Base-by-base conservation (phyloP, 768 basidiomycete genomes). In the Obba rivulosa region DNA sequence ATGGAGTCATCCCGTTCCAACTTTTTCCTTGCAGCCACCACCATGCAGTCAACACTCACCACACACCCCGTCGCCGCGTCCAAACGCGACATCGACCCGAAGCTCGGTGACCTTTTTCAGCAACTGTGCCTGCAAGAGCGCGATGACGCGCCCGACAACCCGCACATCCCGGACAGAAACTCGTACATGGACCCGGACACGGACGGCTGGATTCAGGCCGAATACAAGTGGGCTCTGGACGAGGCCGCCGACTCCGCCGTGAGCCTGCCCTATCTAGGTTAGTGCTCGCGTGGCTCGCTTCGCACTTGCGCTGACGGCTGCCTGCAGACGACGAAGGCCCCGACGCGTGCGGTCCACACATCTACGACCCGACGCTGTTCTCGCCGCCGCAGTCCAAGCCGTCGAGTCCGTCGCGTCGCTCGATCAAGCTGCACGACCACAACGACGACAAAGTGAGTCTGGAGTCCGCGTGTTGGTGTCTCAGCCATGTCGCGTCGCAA, bases 281-380 rank as follows among this genome's bases (percentile, higher is more conserved):
- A n/a, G 17, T 39, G 38, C 8, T 22, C n/a, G 17, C 21, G 38
- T 8, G 21, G 16, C n/a, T 39, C 8, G 21, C 16, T 17, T 39
- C 38, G 7, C 16, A 7, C 16, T 7, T 13, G 28, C 28, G 28
- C 13, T 31, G 28, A 31, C 13, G 5, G 28, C 42, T 48, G 34
- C 40, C 45, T 34, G 48, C 48, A 49, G 52, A 45, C 38, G 57
- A 53, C n/a, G 57, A 58, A 46, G 57, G 55, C 41, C 46, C 51
- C 18, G 57, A 55, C 44, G 46, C 54, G 18, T 58, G 57, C 31
- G 39, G 46, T 13, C 53, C 57, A 34, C 48, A 36, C 42, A 34
- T 58, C 21, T 58, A 58, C 35, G 57, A 58, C 45, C 57, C 57
- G 1, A 55, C 57, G 13, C 36, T 58, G 45, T 58, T 58, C 50